These are phyloP conservation scores for Boletus fagicola DNA, from an alignment of 768 basidiomycete genomes.

Conservation along the genomic window DNA sequence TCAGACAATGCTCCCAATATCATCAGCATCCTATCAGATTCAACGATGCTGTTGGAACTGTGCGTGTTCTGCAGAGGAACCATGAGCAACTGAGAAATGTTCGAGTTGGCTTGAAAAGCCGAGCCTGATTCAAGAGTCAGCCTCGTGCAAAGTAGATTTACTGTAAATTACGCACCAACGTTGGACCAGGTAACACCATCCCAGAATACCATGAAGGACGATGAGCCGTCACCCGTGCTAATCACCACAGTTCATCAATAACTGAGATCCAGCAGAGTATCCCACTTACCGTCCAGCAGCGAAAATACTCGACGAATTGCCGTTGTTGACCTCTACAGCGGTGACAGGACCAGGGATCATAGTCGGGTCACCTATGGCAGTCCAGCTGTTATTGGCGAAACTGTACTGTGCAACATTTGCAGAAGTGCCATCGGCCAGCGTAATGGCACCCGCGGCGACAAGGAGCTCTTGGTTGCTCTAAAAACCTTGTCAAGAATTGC, in stretches of 20 bases:
- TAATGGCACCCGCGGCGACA: conserved; percentile 77
- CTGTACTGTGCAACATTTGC: conserved; percentile 74
- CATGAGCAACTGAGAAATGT: conserved; percentile 82
- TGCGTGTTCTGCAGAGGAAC: conserved; percentile 87
- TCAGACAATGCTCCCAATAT: conserved; percentile 77
- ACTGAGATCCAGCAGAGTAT: neutral
- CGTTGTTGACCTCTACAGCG: conserved; percentile 80
- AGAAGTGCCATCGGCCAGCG: conserved; percentile 57
- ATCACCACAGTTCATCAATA: neutral
- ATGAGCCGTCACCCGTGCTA: conserved; percentile 56
- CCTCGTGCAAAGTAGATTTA: neutral
- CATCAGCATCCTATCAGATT: conserved; percentile 86
- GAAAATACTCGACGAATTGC: conserved; percentile 81
- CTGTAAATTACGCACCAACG: conserved; percentile 45
- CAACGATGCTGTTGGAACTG: conserved; percentile 62
- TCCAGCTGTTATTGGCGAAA: conserved; percentile 76
- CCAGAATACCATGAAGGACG: conserved; percentile 81
- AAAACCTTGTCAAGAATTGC: conserved; percentile 10
- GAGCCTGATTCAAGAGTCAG: conserved; percentile 43
- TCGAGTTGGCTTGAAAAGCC: conserved; percentile 52
- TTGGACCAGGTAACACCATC: conserved; percentile 75
- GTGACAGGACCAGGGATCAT: conserved; percentile 87
- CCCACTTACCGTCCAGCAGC: conserved; percentile 78
- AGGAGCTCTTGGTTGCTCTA: conserved; percentile 68
- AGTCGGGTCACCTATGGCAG: conserved; percentile 53